Evolutionary conservation across 768 basidiomycete species (phyloP).

Genomic region (Lactarius hengduanensis): DNA sequence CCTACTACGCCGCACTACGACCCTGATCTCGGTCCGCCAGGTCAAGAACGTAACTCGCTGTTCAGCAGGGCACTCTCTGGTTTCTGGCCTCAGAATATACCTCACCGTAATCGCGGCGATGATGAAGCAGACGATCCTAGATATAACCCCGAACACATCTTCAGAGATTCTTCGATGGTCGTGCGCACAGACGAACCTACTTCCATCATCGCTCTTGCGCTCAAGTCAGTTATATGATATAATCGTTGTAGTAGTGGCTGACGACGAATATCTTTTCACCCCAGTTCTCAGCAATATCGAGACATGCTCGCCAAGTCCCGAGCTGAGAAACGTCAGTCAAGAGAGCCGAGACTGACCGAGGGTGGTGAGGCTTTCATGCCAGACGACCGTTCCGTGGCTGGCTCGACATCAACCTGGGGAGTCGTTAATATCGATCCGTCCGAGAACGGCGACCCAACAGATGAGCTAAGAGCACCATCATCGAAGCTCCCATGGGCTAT

Average conservation of each 20-base stretch:
- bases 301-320: constrained; percentile 77
- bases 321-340: constrained; percentile 68
- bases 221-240: constrained; percentile 57
- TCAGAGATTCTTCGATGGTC: constrained; percentile 91
- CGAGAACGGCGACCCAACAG: constrained; percentile 67
- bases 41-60: constrained; percentile 69
- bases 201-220: constrained; percentile 92
- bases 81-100: constrained; percentile 67
- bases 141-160: constrained; percentile 87
- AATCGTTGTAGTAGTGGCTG: neutral
- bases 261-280: constrained; percentile 8
- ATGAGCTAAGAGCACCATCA: constrained; percentile 71
- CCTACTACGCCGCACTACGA: constrained; percentile 42
- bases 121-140: constrained; percentile 65
- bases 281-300: constrained; percentile 77
- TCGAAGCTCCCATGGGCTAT: constrained; percentile 82
- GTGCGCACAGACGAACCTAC: constrained; percentile 97
- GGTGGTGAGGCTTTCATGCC: constrained; percentile 90
- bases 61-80: constrained; percentile 82
- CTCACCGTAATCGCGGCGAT: constrained; percentile 52
- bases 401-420: constrained; percentile 89
- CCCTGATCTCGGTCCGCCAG: constrained; percentile 48
- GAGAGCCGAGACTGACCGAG: constrained; percentile 55
- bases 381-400: constrained; percentile 77
- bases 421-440: constrained; percentile 79